Percentiles rank a stretch among this genome's conserved stretches.
Conservation (phyloP, 441 rosid genomes). For the Viola pubescens region DNA sequence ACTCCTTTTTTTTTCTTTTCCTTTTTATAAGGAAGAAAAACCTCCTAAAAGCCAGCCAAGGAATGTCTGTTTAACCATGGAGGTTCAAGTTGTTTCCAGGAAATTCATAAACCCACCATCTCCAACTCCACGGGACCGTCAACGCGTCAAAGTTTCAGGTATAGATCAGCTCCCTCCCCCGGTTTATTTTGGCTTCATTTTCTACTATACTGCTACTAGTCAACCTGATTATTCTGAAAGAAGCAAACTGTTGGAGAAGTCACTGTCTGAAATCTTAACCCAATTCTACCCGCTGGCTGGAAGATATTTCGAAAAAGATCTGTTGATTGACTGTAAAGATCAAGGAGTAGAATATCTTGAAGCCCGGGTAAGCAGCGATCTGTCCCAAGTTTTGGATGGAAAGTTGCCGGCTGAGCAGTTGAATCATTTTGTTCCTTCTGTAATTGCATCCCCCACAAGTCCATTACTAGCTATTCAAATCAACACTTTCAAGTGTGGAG, state of each 20-base stretch:
- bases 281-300: constrained; percentile 26
- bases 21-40: too few species aligned
- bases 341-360: constrained; percentile 20
- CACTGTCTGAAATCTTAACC: constrained; percentile 22
- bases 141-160: constrained; percentile 14
- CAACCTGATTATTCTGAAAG: background rate
- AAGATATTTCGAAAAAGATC: constrained; percentile 17
- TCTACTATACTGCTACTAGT: constrained; percentile 5
- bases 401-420: constrained; percentile 4
- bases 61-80: constrained; percentile 7
- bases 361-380: constrained; percentile 14
- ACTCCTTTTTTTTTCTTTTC: background rate
- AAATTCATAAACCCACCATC: constrained; percentile 17
- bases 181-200: constrained; percentile 7
- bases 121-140: constrained; percentile 17
- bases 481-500: constrained; percentile 26
- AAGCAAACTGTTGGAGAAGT: constrained; percentile 12
- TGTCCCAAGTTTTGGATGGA: constrained; percentile 7
- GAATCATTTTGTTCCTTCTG: background rate
- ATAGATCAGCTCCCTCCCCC: constrained; percentile 23
- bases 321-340: constrained; percentile 23
- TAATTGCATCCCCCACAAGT: constrained; percentile 2
- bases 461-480: constrained; percentile 13
- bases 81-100: constrained; percentile 10
- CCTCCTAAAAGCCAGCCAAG: background rate